Percentiles rank a stretch among this genome's conserved stretches.
Evolutionary conservation across 2,329 filamentous ascomycete genomes (phyloP).

Genomic region (Calonectria pseudoturangicola): DNA sequence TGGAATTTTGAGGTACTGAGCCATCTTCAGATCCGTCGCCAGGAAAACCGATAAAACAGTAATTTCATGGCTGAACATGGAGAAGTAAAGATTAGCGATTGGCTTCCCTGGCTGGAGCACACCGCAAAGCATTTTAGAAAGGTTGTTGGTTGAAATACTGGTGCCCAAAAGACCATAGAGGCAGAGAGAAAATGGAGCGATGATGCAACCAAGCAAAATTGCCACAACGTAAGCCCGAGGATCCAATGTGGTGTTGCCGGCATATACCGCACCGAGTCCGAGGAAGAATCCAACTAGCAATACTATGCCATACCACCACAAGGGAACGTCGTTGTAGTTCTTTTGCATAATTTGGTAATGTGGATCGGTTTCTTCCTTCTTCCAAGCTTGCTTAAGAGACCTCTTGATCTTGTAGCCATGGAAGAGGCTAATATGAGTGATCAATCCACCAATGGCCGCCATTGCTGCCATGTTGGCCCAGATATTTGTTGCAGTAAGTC

Average conservation of each 20-base stretch:
- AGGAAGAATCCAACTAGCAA: slow-evolving; percentile 12
- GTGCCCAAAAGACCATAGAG: slow-evolving; percentile 13
- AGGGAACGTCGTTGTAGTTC: slow-evolving; percentile 5
- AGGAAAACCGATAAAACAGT: background rate
- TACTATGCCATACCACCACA: slow-evolving; percentile 17
- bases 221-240: slow-evolving; percentile 13
- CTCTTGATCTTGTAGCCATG: slow-evolving; percentile 3
- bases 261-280: background rate
- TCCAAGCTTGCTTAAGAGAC: slow-evolving; percentile 3
- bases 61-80: slow-evolving; percentile 17
- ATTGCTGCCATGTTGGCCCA: slow-evolving; percentile 18
- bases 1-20: slow-evolving; percentile 14
- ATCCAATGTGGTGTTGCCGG: background rate
- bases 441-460: slow-evolving; percentile 4
- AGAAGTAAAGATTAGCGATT: slow-evolving; percentile 1
- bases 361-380: slow-evolving; percentile 1
- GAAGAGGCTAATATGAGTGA: slow-evolving; percentile 16
- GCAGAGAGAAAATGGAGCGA: slow-evolving; percentile 7
- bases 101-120: slow-evolving; percentile 10
- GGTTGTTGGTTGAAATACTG: slow-evolving; percentile 2
- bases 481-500: slow-evolving; percentile 6
- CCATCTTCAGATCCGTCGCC: slow-evolving; percentile 8
- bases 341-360: slow-evolving; percentile 17
- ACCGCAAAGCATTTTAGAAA: slow-evolving; percentile 16
- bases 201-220: slow-evolving; percentile 15